phyloP scores from a whole-genome alignment of 2,329 filamentous ascomycete species.

The Aspergillus sp. region DNA sequence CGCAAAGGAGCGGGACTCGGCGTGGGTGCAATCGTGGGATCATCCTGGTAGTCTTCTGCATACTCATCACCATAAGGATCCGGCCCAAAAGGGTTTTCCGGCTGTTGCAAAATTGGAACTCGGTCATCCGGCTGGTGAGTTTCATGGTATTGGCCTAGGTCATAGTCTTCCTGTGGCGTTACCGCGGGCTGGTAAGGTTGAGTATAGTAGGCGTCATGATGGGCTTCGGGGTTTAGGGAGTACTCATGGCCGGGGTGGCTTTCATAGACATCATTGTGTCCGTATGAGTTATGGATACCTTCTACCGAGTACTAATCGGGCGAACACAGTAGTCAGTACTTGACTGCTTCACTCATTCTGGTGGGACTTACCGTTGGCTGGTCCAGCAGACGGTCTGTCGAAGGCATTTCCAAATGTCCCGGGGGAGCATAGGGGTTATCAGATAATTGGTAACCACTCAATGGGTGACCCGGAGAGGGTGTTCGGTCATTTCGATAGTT shows the following conservation, averaged over 20 bases:
- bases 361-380: conserved; percentile 71
- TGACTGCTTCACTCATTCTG: neutral
- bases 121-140: conserved; percentile 60
- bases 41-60: conserved; percentile 41
- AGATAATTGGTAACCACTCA: conserved; percentile 76
- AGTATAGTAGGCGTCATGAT: conserved; percentile 83
- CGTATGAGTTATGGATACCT: conserved; percentile 60
- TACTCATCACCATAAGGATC: conserved; percentile 54
- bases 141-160: conserved; percentile 50
- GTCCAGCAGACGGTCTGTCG: conserved; percentile 70
- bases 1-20: conserved; percentile 62
- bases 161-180: conserved; percentile 50
- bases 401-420: conserved; percentile 64
- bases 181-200: conserved; percentile 71
- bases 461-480: conserved; percentile 71
- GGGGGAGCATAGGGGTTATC: conserved; percentile 64
- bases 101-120: conserved; percentile 68
- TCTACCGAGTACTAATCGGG: conserved; percentile 61
- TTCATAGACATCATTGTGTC: conserved; percentile 59
- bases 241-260: conserved; percentile 60
- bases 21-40: conserved; percentile 30
- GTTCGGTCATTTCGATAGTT: conserved; percentile 54
- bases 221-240: conserved; percentile 72
- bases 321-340: conserved; percentile 4
- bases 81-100: conserved; percentile 59